phyloP scores from a whole-genome alignment of 805 yeast genomes.

The Cyberlindnera euphorbiae region DNA sequence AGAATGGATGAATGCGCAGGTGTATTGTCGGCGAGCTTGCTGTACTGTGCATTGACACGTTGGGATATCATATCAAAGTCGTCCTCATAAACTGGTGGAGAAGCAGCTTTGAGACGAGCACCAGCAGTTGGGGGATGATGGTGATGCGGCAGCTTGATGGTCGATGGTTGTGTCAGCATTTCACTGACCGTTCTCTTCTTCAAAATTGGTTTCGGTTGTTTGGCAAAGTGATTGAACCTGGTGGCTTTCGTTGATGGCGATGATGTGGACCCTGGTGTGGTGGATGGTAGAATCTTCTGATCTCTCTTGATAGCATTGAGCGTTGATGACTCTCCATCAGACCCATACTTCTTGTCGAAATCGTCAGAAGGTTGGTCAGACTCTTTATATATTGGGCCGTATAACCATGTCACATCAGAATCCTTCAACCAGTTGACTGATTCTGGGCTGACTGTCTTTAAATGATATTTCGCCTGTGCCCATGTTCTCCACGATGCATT shows the following conservation, averaged over 20 bases:
- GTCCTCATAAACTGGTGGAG: constrained; percentile 26
- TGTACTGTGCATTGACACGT: constrained; percentile 26
- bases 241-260: constrained; percentile 12
- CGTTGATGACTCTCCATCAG: constrained; percentile 34
- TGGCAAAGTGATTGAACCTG: constrained; percentile 8
- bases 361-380: constrained; percentile 10
- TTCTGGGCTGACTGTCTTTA: constrained; percentile 84
- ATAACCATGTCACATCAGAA: constrained; percentile 95
- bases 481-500: constrained; percentile 98
- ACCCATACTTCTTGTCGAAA: constrained; percentile 32
- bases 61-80: constrained; percentile 24
- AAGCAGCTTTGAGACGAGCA: constrained; percentile 6
- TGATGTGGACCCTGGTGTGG: constrained; percentile 11
- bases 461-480: constrained; percentile 83
- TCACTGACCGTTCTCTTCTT: constrained; percentile 85
- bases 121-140: constrained; percentile 12
- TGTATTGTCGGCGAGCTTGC: constrained; percentile 1
- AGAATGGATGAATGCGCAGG: background rate
- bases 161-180: constrained; percentile 58
- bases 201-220: constrained; percentile 71
- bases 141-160: constrained; percentile 20
- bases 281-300: constrained; percentile 15
- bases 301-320: constrained; percentile 18
- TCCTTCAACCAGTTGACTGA: constrained; percentile 95
- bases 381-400: constrained; percentile 63